Base-by-base conservation (phyloP, 352 stramenopile species). In the Globisporangium iwayamae region DNA sequence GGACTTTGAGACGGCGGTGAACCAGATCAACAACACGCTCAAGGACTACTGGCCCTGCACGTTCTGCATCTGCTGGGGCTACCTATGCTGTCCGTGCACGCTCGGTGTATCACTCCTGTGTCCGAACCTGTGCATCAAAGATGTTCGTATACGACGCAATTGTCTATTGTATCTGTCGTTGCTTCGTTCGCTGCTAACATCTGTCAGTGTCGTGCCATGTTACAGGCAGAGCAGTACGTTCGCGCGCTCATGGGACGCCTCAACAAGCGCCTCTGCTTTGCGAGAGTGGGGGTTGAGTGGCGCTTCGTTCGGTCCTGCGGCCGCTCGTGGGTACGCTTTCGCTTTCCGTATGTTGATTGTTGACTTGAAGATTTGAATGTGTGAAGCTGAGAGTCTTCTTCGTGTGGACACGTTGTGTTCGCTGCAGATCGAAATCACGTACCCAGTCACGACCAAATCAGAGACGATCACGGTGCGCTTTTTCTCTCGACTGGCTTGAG, bases 11-110 rank as follows among this genome's bases (percentile, higher is more conserved):
- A 75, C 79, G 16, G 83, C 83, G 36, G 87, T 92, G 68, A 90
- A 90, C 68, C 79, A 92, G 75, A 87, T 92, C 72, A 92, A 92
- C 81, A 90, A 90, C 73, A 92, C 83, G 30, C 74, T 92, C 63
- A 77, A 84, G 66, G 83, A 90, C 73, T 92, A 92, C 66, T 92
- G 83, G 83, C 83, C 83, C 38, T 90, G 83, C 63, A 71, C 80
- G 41, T 86, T 90, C 64, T 92, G 81, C 63, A 70, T 92, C 48
- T 87, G 68, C 60, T 89, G 71, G n/a, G 83, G 83, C 6, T 92
- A 90, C 60, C 48, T 66, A 22, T 90, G 77, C 66, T 90, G 79
- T 32, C 72, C 78, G 4, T 92, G 83, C 63, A 90, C 83, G 9
- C 68, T 86, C 11, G 83, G 83, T 0, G 62, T 83, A 9, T 92